Evolutionary conservation across 257 asterid species (phyloP).

Genomic region (Nicotiana knightiana): DNA sequence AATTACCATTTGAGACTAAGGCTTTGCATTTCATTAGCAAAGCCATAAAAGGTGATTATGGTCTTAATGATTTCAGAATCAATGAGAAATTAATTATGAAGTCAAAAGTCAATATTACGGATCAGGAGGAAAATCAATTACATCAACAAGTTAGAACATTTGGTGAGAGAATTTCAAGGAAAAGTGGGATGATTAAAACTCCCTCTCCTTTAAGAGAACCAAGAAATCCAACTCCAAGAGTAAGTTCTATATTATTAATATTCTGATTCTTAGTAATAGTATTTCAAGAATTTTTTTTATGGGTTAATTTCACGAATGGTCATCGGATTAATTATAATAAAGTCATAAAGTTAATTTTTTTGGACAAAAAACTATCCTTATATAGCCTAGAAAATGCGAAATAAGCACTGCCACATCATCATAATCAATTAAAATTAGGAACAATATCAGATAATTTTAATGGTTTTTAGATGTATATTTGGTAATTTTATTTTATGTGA

Average conservation of each 20-base stretch:
- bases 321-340: too few relatives aligned
- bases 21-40: slow-evolving; percentile 79
- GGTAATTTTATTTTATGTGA: too few relatives aligned
- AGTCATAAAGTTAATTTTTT: too few relatives aligned
- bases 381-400: too few relatives aligned
- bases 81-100: slow-evolving; percentile 25
- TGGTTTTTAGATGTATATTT: too few relatives aligned
- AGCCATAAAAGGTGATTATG: slow-evolving; percentile 80
- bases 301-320: neutral
- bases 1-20: slow-evolving; percentile 51
- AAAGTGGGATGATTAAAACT: slow-evolving; percentile 33
- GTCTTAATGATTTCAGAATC: slow-evolving; percentile 37
- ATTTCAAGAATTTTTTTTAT: too few relatives aligned
- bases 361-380: too few relatives aligned
- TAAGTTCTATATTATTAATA: slow-evolving; percentile 8
- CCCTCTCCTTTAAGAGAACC: slow-evolving; percentile 63
- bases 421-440: too few relatives aligned
- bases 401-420: too few relatives aligned
- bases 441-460: too few relatives aligned
- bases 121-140: slow-evolving; percentile 29
- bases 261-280: neutral
- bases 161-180: slow-evolving; percentile 36
- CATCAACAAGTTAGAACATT: slow-evolving; percentile 27
- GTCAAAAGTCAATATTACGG: slow-evolving; percentile 14
- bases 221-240: slow-evolving; percentile 65